A percentile compares a stretch with the other conserved stretches of the same genome.
Evolutionary conservation across 2,329 filamentous ascomycete genomes (phyloP).

Genomic region (Venturia carpophila): DNA sequence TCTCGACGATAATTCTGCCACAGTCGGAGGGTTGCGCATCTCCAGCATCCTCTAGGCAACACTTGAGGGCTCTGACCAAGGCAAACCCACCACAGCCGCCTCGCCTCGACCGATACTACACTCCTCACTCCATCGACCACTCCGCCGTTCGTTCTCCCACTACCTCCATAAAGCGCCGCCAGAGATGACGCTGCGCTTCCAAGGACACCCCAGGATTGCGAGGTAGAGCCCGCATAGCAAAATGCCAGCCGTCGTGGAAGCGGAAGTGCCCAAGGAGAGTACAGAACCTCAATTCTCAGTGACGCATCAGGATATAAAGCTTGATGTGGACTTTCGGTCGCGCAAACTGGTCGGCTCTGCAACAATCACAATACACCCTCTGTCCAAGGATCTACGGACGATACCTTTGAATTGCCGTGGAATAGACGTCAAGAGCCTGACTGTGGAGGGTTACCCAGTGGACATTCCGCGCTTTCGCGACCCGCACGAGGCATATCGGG

Average conservation of each 20-base stretch:
- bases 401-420: slow-evolving; percentile 57
- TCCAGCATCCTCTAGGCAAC: not conserved
- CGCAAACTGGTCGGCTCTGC: slow-evolving; percentile 69
- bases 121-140: not conserved
- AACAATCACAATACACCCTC: slow-evolving; percentile 69
- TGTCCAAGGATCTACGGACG: slow-evolving; percentile 45
- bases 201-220: slow-evolving; percentile 11
- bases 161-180: not conserved
- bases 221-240: slow-evolving; percentile 16
- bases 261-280: slow-evolving; percentile 24
- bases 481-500: slow-evolving; percentile 57
- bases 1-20: not conserved
- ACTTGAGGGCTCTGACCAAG: not conserved
- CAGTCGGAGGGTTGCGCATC: not conserved
- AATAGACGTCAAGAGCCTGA: slow-evolving; percentile 48
- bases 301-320: slow-evolving; percentile 75
- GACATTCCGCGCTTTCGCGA: slow-evolving; percentile 45
- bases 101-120: not conserved
- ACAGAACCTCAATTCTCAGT: slow-evolving; percentile 46
- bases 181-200: slow-evolving; percentile 16
- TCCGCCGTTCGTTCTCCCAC: not conserved
- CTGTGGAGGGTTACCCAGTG: slow-evolving; percentile 34
- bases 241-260: slow-evolving; percentile 21
- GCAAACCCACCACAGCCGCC: too few species aligned
- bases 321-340: slow-evolving; percentile 79